A percentile compares a stretch with the other conserved stretches of the same genome.
Evolutionary conservation across 176 grass and related monocot genomes (phyloP).

Genomic region (Zoysia japonica): DNA sequence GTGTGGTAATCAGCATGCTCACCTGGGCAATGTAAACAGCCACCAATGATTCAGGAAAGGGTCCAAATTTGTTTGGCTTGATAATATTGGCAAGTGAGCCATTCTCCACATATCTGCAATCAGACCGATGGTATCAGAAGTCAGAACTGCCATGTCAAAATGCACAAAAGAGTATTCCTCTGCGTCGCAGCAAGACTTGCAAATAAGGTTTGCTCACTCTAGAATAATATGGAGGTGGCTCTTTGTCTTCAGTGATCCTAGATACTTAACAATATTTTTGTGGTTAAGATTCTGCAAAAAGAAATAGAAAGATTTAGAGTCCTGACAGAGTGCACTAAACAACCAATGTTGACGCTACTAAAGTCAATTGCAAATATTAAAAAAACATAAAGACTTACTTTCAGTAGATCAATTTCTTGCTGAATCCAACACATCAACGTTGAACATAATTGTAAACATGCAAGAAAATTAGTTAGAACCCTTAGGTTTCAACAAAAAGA

Average conservation of each 20-base stretch:
- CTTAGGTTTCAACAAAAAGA: not conserved
- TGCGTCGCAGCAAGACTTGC: constrained; percentile 17
- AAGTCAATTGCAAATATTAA: not conserved
- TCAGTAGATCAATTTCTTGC: constrained; percentile 99
- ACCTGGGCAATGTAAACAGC: constrained; percentile 98
- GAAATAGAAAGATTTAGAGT: constrained; percentile 33
- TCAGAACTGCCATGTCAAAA: constrained; percentile 38
- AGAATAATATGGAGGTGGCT: constrained; percentile 98
- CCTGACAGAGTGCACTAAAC: not conserved
- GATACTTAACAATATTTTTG: constrained; percentile 99
- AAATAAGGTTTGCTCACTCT: constrained; percentile 56
- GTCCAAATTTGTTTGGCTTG: constrained; percentile 99
- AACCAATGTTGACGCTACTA: constrained; percentile 8
- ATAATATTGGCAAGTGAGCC: constrained; percentile 98
- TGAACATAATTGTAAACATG: constrained; percentile 34
- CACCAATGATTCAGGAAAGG: constrained; percentile 95
- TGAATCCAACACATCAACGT: constrained; percentile 51
- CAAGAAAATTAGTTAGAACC: constrained; percentile 46
- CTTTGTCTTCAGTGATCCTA: constrained; percentile 92
- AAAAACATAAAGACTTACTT: constrained; percentile 58
- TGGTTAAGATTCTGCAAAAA: constrained; percentile 91
- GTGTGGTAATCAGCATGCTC: constrained; percentile 27
- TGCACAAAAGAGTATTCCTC: not conserved
- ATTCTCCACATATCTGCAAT: constrained; percentile 94
- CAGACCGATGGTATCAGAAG: constrained; percentile 39